Evolutionary conservation across 306 rosid genomes (phyloP), one percentile per base, ranked within the genome.

Genomic region (Dicorynia guianensis): DNA sequence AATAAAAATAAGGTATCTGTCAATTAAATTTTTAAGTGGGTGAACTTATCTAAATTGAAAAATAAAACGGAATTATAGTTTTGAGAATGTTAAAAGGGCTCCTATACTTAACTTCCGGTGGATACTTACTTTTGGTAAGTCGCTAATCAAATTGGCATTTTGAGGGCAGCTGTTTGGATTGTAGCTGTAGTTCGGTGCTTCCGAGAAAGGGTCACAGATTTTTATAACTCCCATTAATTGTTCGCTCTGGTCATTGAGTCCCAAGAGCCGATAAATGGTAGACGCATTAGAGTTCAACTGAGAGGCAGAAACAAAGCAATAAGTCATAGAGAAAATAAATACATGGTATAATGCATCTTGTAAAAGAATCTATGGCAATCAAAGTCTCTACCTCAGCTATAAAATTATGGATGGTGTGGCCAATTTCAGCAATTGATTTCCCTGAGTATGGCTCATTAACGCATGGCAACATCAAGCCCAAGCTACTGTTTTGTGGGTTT

Each of bases 151-250:
- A 58, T 86, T 70, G 46, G 84, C 73, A 62, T 68, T 77, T 4
- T 54, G 57, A 36, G 85, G 70, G 75, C 93, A 91, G 25, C 46
- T 67, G 3, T 77, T 30, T n/a, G 97, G 88, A 71, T 43, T 64
- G 60, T 87, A 91, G 67, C 39, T 81, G 74, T 64, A 85, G 44
- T 87, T 58, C 49, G 93, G 92, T 73, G 85, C 76, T 36, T 72
- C 83, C 0, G 87, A 62, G 74, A 91, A 91, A 79, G 94, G 97
- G 68, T 87, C 86, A 73, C 97, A 91, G 56, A 91, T 76, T 74
- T 78, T 63, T 36, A 61, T 20, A 69, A 68, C 3, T 44, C 83
- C 89, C 11, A 75, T 43, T 50, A 42, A 6, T 12, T 58, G 74
- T 55, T 78, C 86, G 66, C 75, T 75, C 42, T 81, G 42, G 60